Base-by-base conservation (phyloP, 768 basidiomycete genomes). In the Agrocybe chaxingu region DNA sequence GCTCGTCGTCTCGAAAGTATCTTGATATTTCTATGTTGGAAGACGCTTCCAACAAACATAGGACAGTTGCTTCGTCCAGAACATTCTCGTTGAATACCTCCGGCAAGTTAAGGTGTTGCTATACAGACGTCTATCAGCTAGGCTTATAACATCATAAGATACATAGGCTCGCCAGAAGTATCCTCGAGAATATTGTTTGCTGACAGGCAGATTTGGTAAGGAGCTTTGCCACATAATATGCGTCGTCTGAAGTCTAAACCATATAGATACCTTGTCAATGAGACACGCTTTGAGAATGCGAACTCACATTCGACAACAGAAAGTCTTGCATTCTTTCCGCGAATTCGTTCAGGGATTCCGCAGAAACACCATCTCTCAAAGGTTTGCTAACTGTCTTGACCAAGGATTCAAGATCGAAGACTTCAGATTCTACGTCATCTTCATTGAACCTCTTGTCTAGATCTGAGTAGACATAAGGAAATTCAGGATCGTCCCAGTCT, bases 401-500 rank as follows among this genome's bases (percentile, higher is more conserved):
- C 2, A 85, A 78, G 24, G 69, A 71, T 53, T 85, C 80, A 3
- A 91, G 62, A 59, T 84, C 80, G 47, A 81, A 74, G 32, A 80
- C 77, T 3, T 73, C 68, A 6, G 66, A n/a, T 69, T 71, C 19
- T 24, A 24, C 24, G 24, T 24, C 24, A 24, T 24, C 24, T 24
- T 24, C 24, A 24, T 24, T 24, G 24, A 24, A 24, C 24, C 24
- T 24, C 74, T 56, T 51, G 24, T 61, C 74, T 31, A 90, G 62
- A 60, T 88, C 79, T 1, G 85, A 76, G 55, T 84, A 81, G 18
- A 89, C 61, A 61, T 84, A 79, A 0, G 89, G 88, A 57, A 90
- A 91, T 8, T 81, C 80, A 1, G 80, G 81, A 24, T 80, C 68
- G 51, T 89, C 87, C 87, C 87, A 91, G 50, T 91, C 88, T n/a